Evolutionary conservation across 805 yeast genomes (phyloP), one percentile per base, ranked within the genome.

Genomic region (Saccharomycodes ludwigii): DNA sequence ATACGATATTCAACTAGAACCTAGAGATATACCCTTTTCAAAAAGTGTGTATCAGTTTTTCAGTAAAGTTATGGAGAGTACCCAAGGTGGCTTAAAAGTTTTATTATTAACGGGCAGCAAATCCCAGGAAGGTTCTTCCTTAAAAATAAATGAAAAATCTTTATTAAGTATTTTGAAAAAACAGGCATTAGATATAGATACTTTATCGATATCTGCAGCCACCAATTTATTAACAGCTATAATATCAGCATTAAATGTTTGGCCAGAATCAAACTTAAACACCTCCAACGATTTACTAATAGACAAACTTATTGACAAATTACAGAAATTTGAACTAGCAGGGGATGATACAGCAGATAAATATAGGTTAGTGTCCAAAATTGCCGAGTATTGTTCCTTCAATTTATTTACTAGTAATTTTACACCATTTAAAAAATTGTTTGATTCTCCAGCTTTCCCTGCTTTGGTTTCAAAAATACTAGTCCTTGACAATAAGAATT

Each of bases 21-120:
- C n/a, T n/a, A n/a, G n/a, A n/a, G n/a, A n/a, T n/a, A n/a, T n/a
- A n/a, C n/a, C n/a, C n/a, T n/a, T n/a, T n/a, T n/a, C n/a, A n/a
- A n/a, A n/a, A n/a, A n/a, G n/a, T n/a, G n/a, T n/a, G n/a, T 77
- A 74, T 46, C 72, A 68, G 34, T 76, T 81, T 38, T 68, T 81
- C 32, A 66, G 83, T 16, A 63, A 81, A 0, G 71, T 78, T 3
- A 65, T 79, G 68, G 71, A 67, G 36, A 78, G 82, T 4, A 70
- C 72, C 28, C 91, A 81, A 50, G 82, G 80, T 48, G 93, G 91
- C 2, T 52, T 81, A n/a, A 66, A 86, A 0, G 73, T 77, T 29
- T 60, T 76, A 17, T 73, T 81, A 40, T 62, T 80, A 21, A 76
- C 80, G 16, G 59, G 58, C 5, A 36, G 36, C n/a, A 34, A 49